Evolutionary conservation across 495 filamentous ascomycete genomes (phyloP).

Genomic region (Penicillium macrosclerotiorum): DNA sequence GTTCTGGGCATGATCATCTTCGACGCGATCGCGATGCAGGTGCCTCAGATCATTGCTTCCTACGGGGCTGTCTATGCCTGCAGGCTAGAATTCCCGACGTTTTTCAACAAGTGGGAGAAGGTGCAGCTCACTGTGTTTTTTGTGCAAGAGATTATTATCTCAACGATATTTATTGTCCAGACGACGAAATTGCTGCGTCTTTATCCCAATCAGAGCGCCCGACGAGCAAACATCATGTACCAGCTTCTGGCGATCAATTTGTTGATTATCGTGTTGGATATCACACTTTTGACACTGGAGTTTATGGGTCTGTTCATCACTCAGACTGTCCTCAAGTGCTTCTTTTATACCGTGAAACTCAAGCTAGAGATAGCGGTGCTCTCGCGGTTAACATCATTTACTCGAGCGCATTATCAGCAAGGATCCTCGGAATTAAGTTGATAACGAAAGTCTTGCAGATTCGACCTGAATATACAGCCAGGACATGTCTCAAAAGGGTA

Average conservation of each 20-base stretch:
- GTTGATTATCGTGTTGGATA: slow-evolving; percentile 35
- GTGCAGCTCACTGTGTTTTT: slow-evolving; percentile 40
- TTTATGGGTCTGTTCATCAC: slow-evolving; percentile 31
- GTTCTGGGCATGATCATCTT: slow-evolving; percentile 53
- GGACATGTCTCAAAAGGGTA: no score
- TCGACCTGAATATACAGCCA: no score
- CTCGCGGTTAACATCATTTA: slow-evolving; percentile 1
- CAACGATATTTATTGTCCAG: slow-evolving; percentile 41
- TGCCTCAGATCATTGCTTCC: slow-evolving; percentile 44
- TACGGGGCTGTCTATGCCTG: slow-evolving; percentile 32
- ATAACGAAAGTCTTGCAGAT: no score
- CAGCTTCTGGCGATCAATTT: slow-evolving; percentile 43
- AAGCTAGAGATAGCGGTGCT: slow-evolving; percentile 45
- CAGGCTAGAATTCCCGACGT: slow-evolving; percentile 20
- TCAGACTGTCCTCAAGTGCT: slow-evolving; percentile 39
- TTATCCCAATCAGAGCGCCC: slow-evolving; percentile 21
- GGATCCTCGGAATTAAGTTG: slow-evolving; percentile 1
- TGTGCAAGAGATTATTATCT: slow-evolving; percentile 45
- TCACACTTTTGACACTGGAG: slow-evolving; percentile 30
- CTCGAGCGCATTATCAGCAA: neutral
- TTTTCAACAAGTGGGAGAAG: slow-evolving; percentile 37
- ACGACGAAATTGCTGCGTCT: slow-evolving; percentile 28
- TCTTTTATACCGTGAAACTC: slow-evolving; percentile 50
- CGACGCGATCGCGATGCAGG: slow-evolving; percentile 44
- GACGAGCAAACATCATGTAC: slow-evolving; percentile 32